Percentiles rank a stretch among this genome's conserved stretches.
Conservation (phyloP, 441 rosid species). For the Pelargonium australe region DNA sequence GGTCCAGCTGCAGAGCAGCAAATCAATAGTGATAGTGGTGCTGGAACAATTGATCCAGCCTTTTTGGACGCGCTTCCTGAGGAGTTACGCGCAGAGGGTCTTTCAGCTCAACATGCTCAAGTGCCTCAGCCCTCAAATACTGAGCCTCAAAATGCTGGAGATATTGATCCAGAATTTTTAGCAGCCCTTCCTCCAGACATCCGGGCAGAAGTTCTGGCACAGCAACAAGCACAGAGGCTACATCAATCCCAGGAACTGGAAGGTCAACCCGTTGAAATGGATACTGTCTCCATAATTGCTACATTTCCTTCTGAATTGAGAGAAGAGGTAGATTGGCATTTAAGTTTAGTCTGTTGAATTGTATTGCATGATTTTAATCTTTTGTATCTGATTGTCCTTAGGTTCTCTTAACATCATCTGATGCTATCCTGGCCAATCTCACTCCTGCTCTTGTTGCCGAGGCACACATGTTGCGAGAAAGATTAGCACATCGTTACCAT, state of each 20-base stretch:
- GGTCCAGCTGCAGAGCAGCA: constrained; percentile 64
- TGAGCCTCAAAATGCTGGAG: constrained; percentile 69
- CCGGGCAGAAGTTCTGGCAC: constrained; percentile 91
- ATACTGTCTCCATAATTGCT: constrained; percentile 94
- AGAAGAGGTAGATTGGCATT: constrained; percentile 64
- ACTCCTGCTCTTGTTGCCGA: constrained; percentile 99
- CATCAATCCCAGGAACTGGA: constrained; percentile 97
- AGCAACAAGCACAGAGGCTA: constrained; percentile 91
- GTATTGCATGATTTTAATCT: neutral
- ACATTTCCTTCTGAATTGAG: constrained; percentile 96
- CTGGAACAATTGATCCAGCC: constrained; percentile 93
- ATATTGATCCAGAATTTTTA: constrained; percentile 97
- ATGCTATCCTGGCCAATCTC: constrained; percentile 95
- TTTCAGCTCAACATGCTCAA: constrained; percentile 88
- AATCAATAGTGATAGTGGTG: constrained; percentile 48
- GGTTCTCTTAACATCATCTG: constrained; percentile 95
- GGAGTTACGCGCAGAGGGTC: constrained; percentile 97
- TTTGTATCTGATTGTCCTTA: constrained; percentile 26
- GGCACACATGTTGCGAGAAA: constrained; percentile 97
- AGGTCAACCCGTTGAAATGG: constrained; percentile 99
- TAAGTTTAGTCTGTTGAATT: constrained; percentile 8
- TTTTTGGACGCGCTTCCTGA: constrained; percentile 98
- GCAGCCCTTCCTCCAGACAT: constrained; percentile 99
- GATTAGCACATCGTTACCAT: constrained; percentile 88
- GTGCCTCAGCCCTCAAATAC: constrained; percentile 73